Evolutionary conservation across 2,329 filamentous ascomycete species (phyloP), one percentile per base, ranked within the genome.

Genomic region (Fusarium humuli): DNA sequence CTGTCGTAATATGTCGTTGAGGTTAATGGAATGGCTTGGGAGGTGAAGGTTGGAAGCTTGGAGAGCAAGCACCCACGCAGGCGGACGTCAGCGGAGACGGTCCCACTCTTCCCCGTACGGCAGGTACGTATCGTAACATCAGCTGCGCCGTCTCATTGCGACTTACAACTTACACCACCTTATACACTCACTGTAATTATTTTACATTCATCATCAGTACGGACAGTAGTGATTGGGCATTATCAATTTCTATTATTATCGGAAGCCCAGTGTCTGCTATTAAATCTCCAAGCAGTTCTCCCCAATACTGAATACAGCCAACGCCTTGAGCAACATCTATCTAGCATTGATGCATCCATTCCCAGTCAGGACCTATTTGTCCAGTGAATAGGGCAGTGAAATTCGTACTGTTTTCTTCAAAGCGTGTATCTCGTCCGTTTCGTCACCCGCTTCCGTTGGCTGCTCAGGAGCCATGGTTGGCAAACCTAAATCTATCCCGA

Each of bases 31-130:
- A 47, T 48, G 57, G 46, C 53, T 60, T 66, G 58, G 55, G 58
- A 69, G 69, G 67, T 65, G 54, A 42, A 74, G 73, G 72, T 73
- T 65, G 67, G 65, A 70, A 67, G 69, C 69, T 72, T 70, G 69
- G 65, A 48, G 69, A 58, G 53, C 57, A 64, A 57, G 54, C 56
- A 56, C 49, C 40, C 53, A 55, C 59, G 45, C 68, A 69, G 47
- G 57, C 49, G 69, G 69, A 71, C 69, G 69, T 71, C 69, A 71
- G 69, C 65, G 69, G 69, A 71, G 69, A 53, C 65, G 61, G 69
- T 66, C 56, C 69, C 69, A 71, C 69, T 66, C 69, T 58, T 64
- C 42, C 63, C 68, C 48, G 63, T 65, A 67, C 40, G 37, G 42
- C 46, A 63, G 62, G 67, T 71, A 70, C 67, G 68, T 70, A 65